Evolutionary conservation across 2,329 filamentous ascomycete species (phyloP), one percentile per base, ranked within the genome.

Genomic region (Colletotrichum aenigma): DNA sequence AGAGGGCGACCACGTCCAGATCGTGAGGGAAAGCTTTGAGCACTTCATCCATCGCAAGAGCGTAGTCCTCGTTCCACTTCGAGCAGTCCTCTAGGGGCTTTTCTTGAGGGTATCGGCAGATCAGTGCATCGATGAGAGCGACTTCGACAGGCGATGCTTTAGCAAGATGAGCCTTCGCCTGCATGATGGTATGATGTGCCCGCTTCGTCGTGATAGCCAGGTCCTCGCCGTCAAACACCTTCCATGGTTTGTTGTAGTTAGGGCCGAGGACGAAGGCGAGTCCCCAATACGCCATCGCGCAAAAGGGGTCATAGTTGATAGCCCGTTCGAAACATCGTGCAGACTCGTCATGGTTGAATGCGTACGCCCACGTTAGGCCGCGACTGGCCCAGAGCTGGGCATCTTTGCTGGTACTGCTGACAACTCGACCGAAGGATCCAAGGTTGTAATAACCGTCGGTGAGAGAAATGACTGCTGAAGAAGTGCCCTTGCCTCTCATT

Each of bases 231-330:
- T 94, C 93, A 78, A 96, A 95, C 28, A 91, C 88, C 32, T 91
- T 89, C 94, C 94, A 96, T 0, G 94, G 92, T 80, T 96, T 95
- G 85, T 96, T 91, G 82, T 92, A 93, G 80, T 96, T 96, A 5
- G 94, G 94, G 0, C 94, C 94, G 0, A 94, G 84, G 2, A 92
- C 87, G 81, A 94, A 96, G 0, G 94, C 92, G 6, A 94, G 84
- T 0, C 93, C 93, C 93, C 93, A 95, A 79, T 93, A 89, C 4
- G 91, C 92, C 86, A 94, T 91, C 34, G 89, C 88, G 73, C 91
- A 94, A 3, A 82, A 77, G 0, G 84, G 76, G 76, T 95, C 93
- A 62, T 86, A 81, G 2, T 82, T 81, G 36, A 91, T 88, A n/a
- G 91, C 92, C 10, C 86, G 84, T 78, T 92, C 85, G 79, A 94